phyloP scores from a whole-genome alignment of 345 rosid species.

The Ceriops decandra region DNA sequence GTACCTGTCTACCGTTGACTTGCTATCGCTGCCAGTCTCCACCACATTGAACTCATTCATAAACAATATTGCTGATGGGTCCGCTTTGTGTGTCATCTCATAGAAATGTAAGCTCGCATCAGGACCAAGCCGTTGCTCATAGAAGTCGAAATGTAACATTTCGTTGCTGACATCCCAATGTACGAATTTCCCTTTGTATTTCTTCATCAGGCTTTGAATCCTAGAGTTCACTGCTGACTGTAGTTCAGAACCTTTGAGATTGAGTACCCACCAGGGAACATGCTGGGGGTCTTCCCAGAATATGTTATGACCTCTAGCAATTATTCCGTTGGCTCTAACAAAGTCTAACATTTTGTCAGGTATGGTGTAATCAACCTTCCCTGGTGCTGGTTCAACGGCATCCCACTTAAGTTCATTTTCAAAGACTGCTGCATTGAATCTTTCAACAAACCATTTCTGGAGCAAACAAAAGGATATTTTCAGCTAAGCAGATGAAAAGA shows the following conservation, averaged over 20 bases:
- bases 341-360: slow-evolving; percentile 64
- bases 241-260: slow-evolving; percentile 41
- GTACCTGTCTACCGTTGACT: slow-evolving; percentile 64
- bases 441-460: slow-evolving; percentile 75
- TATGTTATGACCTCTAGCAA: slow-evolving; percentile 80
- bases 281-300: slow-evolving; percentile 90
- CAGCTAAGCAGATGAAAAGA: neutral
- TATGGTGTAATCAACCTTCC: slow-evolving; percentile 55
- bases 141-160: slow-evolving; percentile 86
- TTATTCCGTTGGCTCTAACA: slow-evolving; percentile 48
- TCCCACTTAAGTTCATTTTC: slow-evolving; percentile 94
- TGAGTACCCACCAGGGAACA: slow-evolving; percentile 60
- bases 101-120: slow-evolving; percentile 61
- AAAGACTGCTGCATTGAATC: slow-evolving; percentile 83
- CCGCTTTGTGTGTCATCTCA: slow-evolving; percentile 48
- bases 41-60: slow-evolving; percentile 83
- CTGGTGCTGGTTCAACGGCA: slow-evolving; percentile 70
- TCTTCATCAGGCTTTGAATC: slow-evolving; percentile 67
- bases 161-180: slow-evolving; percentile 92
- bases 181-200: slow-evolving; percentile 69
- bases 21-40: slow-evolving; percentile 67
- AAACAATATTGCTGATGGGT: slow-evolving; percentile 65
- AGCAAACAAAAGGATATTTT: neutral
- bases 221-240: slow-evolving; percentile 51
- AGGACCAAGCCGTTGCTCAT: slow-evolving; percentile 58